phyloP scores from a whole-genome alignment of 2,329 filamentous ascomycete genomes.

The Phyllosticta citrichinensis region DNA sequence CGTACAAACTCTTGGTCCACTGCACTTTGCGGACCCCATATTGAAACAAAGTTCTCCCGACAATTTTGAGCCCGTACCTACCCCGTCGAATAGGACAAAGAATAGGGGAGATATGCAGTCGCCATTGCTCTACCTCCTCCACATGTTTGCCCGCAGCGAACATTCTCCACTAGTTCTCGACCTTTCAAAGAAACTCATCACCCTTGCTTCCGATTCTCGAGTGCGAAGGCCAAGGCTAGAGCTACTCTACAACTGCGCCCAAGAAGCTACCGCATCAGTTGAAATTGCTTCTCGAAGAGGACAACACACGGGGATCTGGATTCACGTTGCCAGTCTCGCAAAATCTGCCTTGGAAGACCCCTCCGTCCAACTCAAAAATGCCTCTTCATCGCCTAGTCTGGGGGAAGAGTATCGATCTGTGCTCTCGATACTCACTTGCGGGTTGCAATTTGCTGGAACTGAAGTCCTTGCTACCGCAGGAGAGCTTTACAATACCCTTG shows the following conservation, averaged over 20 bases:
- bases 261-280: conserved; percentile 15
- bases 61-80: conserved; percentile 52
- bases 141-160: conserved; percentile 35
- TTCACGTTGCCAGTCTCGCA: background rate
- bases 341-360: background rate
- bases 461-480: conserved; percentile 14
- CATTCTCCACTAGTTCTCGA: background rate
- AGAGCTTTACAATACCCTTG: conserved; percentile 47
- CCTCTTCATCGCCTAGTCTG: conserved; percentile 25
- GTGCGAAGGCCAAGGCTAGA: conserved; percentile 23
- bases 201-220: background rate
- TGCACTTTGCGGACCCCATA: conserved; percentile 41
- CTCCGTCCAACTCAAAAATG: background rate
- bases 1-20: conserved; percentile 40
- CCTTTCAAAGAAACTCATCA: conserved; percentile 1
- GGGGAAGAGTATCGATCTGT: conserved; percentile 62
- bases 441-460: conserved; percentile 41
- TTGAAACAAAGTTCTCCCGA: conserved; percentile 45
- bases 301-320: conserved; percentile 18
- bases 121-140: conserved; percentile 57
- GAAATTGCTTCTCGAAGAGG: background rate
- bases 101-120: conserved; percentile 42
- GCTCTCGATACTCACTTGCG: conserved; percentile 51
- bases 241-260: conserved; percentile 27
- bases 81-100: conserved; percentile 51